Conservation (phyloP, 2,329 filamentous ascomycete species). For the Trichoderma pleuroti region DNA sequence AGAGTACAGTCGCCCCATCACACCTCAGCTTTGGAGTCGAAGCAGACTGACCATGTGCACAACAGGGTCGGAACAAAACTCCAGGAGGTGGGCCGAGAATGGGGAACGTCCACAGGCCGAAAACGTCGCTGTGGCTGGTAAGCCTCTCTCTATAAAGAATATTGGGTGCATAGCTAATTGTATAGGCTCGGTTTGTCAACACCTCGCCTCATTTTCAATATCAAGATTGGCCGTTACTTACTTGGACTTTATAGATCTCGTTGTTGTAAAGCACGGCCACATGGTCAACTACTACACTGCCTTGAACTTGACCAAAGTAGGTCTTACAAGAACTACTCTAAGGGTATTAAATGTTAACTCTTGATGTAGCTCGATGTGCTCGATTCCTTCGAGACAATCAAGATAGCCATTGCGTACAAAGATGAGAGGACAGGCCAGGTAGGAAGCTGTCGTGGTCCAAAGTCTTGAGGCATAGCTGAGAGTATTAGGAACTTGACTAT, state of each 20-base stretch:
- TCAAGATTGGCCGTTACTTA: not conserved
- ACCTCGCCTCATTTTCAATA: not conserved
- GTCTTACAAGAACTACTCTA: not conserved
- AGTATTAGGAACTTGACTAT: not conserved
- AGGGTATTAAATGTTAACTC: not conserved
- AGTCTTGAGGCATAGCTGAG: not conserved
- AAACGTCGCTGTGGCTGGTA: conserved; percentile 54
- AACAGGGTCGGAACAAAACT: conserved; percentile 40
- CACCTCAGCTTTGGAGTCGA: not conserved
- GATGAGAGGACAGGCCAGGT: not conserved
- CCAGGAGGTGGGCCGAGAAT: conserved; percentile 46
- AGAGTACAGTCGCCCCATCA: not conserved
- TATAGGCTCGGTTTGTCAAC: not conserved
- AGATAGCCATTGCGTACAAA: not conserved
- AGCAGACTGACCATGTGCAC: not conserved
- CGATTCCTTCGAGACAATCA: not conserved
- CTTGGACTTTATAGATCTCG: not conserved
- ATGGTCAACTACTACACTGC: not conserved
- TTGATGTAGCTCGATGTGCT: not conserved
- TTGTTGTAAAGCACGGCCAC: not conserved
- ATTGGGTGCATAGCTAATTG: not conserved
- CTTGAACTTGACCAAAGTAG: not conserved
- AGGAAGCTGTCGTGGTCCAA: not conserved
- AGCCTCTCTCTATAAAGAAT: not conserved
- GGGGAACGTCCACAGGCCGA: conserved; percentile 52